phyloP scores from a whole-genome alignment of 2,329 filamentous ascomycete genomes.

The Aspergillus sp. region DNA sequence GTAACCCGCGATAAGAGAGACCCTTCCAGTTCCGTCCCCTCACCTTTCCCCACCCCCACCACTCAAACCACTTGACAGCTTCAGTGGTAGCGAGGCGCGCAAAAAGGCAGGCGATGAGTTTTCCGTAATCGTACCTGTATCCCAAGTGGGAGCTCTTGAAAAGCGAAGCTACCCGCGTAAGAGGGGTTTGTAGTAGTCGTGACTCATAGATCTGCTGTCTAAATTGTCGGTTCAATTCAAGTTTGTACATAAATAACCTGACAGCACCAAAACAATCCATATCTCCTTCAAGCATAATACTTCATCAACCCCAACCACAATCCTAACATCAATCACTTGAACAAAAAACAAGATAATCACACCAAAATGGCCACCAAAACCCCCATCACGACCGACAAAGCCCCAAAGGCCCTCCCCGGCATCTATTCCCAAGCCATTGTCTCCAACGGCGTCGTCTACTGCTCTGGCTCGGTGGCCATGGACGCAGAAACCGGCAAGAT shows the following conservation, averaged over 20 bases:
- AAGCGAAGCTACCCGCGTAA: too few relatives aligned
- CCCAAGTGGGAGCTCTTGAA: too few relatives aligned
- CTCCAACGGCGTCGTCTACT: conserved; percentile 69
- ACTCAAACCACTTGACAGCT: background rate
- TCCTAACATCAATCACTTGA: background rate
- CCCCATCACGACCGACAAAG: conserved; percentile 50
- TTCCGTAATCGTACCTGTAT: too few relatives aligned
- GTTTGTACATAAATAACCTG: too few relatives aligned
- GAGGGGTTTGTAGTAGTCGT: too few relatives aligned
- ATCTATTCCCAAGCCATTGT: conserved; percentile 64
- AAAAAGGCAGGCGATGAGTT: too few relatives aligned
- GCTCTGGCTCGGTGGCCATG: conserved; percentile 64
- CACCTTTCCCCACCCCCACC: background rate
- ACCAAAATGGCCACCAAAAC: conserved; percentile 40
- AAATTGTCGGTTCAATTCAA: too few relatives aligned
- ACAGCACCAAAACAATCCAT: too few relatives aligned
- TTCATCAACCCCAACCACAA: too few relatives aligned
- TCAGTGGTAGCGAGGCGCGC: too few relatives aligned
- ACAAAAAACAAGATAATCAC: background rate
- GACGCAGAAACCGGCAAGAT: conserved; percentile 58
- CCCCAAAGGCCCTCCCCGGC: conserved; percentile 54
- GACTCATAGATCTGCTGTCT: background rate
- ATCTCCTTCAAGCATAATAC: too few relatives aligned
- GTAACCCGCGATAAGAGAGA: background rate
- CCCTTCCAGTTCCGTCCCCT: background rate